These are phyloP conservation scores for Lasiodiplodia hormozganensis DNA, from an alignment of 2,329 filamentous ascomycete genomes.

Conservation along the genomic window DNA sequence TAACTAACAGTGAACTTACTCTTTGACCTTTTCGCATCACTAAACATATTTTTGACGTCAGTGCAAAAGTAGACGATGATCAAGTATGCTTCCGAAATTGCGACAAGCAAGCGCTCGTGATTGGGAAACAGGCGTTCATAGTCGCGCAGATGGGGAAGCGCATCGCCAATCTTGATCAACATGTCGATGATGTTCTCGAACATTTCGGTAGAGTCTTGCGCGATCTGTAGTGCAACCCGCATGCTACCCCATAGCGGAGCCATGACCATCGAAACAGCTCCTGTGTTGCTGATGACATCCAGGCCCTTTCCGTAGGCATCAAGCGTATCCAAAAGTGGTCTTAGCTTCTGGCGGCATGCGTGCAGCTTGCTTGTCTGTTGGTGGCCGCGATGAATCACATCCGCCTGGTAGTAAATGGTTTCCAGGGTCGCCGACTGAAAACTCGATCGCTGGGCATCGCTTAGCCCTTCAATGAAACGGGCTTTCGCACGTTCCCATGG, in stretches of 20 bases:
- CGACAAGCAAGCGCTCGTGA: conserved; percentile 33
- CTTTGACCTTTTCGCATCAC: conserved; percentile 27
- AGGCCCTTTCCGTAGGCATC: conserved; percentile 35
- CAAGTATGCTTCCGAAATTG: conserved; percentile 33
- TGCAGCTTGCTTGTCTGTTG: conserved; percentile 31
- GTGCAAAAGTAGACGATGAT: conserved; percentile 35
- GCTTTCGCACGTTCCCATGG: conserved; percentile 36
- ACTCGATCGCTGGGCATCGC: conserved; percentile 23
- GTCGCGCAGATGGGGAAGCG: conserved; percentile 34
- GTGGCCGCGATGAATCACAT: conserved; percentile 34
- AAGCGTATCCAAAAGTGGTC: conserved; percentile 33
- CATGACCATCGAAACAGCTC: conserved; percentile 30
- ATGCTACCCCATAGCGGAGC: conserved; percentile 37
- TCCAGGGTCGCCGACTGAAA: conserved; percentile 35
- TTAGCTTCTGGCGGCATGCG: conserved; percentile 32
- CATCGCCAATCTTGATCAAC: conserved; percentile 35
- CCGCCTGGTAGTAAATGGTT: conserved; percentile 37
- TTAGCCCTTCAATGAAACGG: conserved; percentile 33
- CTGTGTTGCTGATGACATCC: conserved; percentile 35
- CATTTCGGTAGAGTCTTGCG: conserved; percentile 33
- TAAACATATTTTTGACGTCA: conserved; percentile 33
- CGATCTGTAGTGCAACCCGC: conserved; percentile 35
- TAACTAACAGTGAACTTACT: background rate
- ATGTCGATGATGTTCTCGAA: conserved; percentile 36
- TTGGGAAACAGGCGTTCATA: conserved; percentile 34